Base-by-base conservation (phyloP, 2,329 filamentous ascomycete genomes). In the Aspergillus sclerotialis region DNA sequence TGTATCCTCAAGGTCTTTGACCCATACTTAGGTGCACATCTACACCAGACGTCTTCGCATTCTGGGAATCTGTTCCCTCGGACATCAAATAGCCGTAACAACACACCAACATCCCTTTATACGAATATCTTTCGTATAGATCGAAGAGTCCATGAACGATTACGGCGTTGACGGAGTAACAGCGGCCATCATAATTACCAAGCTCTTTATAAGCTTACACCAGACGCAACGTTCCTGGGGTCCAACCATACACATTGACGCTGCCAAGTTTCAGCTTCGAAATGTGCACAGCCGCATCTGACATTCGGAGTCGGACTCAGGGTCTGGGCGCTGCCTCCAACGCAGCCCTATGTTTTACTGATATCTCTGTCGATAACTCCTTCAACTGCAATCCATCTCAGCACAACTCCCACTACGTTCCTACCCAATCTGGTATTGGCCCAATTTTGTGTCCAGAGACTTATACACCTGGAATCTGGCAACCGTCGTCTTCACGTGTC, bases 281-380 rank as follows among this genome's bases (percentile, higher is more conserved):
- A n/a, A 28, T 8, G 14, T 42, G 44, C 44, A 46, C 44, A 46
- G 44, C 44, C 44, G 40, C 44, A 36, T 44, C 39, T 46, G 38
- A 46, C 44, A 35, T 36, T 29, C 29, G 29, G 26, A 30, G 13
- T n/a, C 29, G 10, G 7, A n/a, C 16, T 19, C 29, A 31, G 29
- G 14, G 17, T 19, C 17, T 21, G 16, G 12, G 11, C n/a, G n/a
- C 16, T 5, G 17, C 14, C 15, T 19, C 12, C 15, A 9, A 26
- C 21, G 13, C 23, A 9, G 31, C 18, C 13, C 23, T 27, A 25
- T 24, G 21, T 19, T 21, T 27, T 33, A 16, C 11, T 18, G 12
- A 14, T 15, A 33, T 33, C 13, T 8, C 31, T 26, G 31, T 25
- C 19, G n/a, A 12, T 17, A 10, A 12, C 17, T 13, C 31, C 5